phyloP scores from a whole-genome alignment of 2,329 filamentous ascomycete genomes.

The Colletotrichum euphorbiae region DNA sequence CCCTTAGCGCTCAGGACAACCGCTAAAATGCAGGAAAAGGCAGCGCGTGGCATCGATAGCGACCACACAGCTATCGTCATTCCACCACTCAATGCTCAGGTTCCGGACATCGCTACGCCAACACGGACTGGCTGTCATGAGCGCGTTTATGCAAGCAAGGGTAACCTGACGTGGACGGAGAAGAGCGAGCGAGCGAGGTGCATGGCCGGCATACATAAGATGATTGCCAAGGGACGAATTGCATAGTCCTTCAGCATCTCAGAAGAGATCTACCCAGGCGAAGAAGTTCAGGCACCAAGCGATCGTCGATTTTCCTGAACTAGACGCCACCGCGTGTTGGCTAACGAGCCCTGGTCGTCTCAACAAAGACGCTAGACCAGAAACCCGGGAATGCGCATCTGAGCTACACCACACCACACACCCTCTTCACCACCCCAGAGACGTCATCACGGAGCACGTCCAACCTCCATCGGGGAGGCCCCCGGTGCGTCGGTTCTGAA shows the following conservation, averaged over 20 bases:
- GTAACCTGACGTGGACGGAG: conserved; percentile 18
- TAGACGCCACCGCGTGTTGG: conserved; percentile 4
- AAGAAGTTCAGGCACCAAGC: not conserved
- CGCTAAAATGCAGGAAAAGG: conserved; percentile 9
- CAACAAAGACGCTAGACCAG: not conserved
- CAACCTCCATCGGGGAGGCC: conserved; percentile 14
- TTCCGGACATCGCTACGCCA: not conserved
- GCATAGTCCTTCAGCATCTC: not conserved
- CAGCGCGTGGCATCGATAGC: conserved; percentile 10
- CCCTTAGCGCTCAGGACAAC: conserved; percentile 7
- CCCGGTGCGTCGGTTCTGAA: conserved; percentile 14
- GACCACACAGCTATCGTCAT: conserved; percentile 21
- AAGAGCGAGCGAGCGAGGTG: not conserved
- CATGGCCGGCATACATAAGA: not conserved
- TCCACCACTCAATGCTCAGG: not conserved
- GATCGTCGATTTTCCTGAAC: not conserved
- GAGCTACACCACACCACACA: conserved; percentile 31
- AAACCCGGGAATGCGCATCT: not conserved
- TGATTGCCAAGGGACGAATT: not conserved
- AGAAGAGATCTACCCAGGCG: not conserved
- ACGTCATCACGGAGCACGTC: conserved; percentile 34
- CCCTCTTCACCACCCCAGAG: conserved; percentile 22
- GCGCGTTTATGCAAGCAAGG: conserved; percentile 26
- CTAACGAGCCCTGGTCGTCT: conserved; percentile 5
- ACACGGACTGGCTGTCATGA: conserved; percentile 16